Percentiles rank a stretch among this genome's conserved stretches.
These are phyloP conservation scores for Hypoxylon fuscum DNA, from an alignment of 495 filamentous ascomycete species.

Conservation along the genomic window DNA sequence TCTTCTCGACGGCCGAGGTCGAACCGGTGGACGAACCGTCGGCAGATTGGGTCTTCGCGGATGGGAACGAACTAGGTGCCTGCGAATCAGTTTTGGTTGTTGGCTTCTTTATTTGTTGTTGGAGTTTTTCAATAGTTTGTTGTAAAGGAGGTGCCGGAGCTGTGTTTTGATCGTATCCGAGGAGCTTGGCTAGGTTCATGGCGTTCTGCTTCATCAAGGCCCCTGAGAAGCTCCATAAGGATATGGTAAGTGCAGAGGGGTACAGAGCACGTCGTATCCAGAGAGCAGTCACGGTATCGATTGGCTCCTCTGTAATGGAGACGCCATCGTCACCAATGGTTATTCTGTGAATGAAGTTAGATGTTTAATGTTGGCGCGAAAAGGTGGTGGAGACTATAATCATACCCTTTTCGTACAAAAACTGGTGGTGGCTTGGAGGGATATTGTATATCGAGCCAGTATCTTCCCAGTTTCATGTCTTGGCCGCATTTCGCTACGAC, in stretches of 20 bases:
- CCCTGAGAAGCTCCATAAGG: conserved; percentile 47
- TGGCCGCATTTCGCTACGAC: conserved; percentile 32
- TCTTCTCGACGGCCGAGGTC: conserved; percentile 27
- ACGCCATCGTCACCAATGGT: conserved; percentile 46
- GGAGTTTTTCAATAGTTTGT: conserved; percentile 40
- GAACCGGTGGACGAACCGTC: conserved; percentile 31
- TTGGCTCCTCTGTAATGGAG: conserved; percentile 35
- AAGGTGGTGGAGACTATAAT: neutral
- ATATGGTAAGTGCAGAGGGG: conserved; percentile 46
- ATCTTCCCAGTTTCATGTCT: conserved; percentile 36
- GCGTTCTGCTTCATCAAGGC: conserved; percentile 43
- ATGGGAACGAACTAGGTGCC: conserved; percentile 14
- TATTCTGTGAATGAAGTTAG: conserved; percentile 42
- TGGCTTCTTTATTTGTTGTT: conserved; percentile 46
- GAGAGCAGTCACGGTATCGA: conserved; percentile 45
- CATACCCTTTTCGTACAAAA: conserved; percentile 52
- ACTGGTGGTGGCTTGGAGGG: conserved; percentile 53
- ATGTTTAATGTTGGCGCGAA: conserved; percentile 2
- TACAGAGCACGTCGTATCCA: conserved; percentile 45
- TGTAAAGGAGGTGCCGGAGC: conserved; percentile 24
- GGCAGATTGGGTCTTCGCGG: conserved; percentile 24
- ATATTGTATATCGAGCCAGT: conserved; percentile 53
- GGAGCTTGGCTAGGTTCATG: conserved; percentile 35
- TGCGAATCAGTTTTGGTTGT: conserved; percentile 23
- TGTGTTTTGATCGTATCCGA: conserved; percentile 44